A percentile compares a stretch with the other conserved stretches of the same genome.
Evolutionary conservation across 75 land plant species (phyloP).

Genomic region (Pinus taeda): DNA sequence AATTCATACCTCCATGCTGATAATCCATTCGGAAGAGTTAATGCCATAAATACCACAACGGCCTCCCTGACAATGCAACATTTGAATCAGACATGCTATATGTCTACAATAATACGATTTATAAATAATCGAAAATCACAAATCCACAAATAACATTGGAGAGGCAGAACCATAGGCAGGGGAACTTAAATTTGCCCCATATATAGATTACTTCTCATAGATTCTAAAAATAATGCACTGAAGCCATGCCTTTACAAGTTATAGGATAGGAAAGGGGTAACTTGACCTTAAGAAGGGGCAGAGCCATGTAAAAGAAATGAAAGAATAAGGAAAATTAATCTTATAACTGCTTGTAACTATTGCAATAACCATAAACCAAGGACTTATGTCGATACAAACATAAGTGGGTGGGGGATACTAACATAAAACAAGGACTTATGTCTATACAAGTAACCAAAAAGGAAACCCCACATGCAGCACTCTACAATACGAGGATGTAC

Average conservation of each 20-base stretch:
- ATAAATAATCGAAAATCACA: neutral
- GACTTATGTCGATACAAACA: too few relatives aligned
- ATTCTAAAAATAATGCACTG: neutral
- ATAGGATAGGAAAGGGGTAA: neutral
- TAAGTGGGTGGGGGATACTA: too few relatives aligned
- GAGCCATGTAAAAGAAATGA: neutral
- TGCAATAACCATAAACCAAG: too few relatives aligned
- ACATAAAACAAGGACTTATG: too few relatives aligned
- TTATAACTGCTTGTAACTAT: neutral
- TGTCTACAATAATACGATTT: neutral
- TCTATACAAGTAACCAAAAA: too few relatives aligned
- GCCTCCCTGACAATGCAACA: constrained; percentile 53
- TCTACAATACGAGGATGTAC: too few relatives aligned
- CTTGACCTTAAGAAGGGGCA: neutral
- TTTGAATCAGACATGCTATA: neutral
- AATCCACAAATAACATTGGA: neutral
- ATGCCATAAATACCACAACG: constrained; percentile 91
- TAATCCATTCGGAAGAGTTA: constrained; percentile 94
- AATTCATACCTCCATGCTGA: constrained; percentile 74
- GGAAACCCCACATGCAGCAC: too few relatives aligned
- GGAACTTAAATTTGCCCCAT: neutral
- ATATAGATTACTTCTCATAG: neutral
- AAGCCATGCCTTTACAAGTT: neutral
- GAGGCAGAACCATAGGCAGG: neutral
- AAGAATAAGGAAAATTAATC: neutral